phyloP scores from a whole-genome alignment of 306 rosid species.

The Crotalaria pallida region DNA sequence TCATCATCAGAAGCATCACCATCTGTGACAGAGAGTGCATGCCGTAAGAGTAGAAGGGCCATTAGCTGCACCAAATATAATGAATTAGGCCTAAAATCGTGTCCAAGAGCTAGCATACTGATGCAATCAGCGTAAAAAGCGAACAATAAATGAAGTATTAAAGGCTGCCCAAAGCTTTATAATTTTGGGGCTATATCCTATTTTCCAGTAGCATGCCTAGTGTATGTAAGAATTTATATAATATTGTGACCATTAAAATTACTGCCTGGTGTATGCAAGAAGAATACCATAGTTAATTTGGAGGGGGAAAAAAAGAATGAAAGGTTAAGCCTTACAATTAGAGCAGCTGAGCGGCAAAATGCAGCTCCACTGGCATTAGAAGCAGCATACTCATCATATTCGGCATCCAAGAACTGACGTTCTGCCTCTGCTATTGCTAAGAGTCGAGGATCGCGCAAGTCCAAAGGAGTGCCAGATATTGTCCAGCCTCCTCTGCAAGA shows the following conservation, averaged over 20 bases:
- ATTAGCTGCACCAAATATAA: conserved; percentile 59
- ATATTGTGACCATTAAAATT: neutral
- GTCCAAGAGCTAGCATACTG: neutral
- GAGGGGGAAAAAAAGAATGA: neutral
- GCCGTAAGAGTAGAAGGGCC: conserved; percentile 87
- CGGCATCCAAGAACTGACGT: conserved; percentile 79
- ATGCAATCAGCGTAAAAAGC: neutral
- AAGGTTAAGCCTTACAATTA: conserved; percentile 58
- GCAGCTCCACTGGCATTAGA: conserved; percentile 91
- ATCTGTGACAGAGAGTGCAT: conserved; percentile 74
- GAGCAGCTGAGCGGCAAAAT: conserved; percentile 90
- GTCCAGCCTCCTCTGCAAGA: conserved; percentile 86
- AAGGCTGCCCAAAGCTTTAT: neutral
- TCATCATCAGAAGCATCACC: conserved; percentile 52
- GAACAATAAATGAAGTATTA: neutral
- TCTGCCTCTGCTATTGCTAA: conserved; percentile 98
- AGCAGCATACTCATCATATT: conserved; percentile 89
- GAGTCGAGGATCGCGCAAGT: conserved; percentile 88
- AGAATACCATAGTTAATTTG: neutral
- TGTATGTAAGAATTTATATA: too few relatives aligned
- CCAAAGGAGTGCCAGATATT: conserved; percentile 92
- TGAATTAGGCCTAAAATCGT: conserved; percentile 6
- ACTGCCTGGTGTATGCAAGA: neutral
- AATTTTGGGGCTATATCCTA: neutral
- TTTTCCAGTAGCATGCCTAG: neutral